Conservation (phyloP, 2,329 filamentous ascomycete genomes). For the Dothideomycetidae sp. region DNA sequence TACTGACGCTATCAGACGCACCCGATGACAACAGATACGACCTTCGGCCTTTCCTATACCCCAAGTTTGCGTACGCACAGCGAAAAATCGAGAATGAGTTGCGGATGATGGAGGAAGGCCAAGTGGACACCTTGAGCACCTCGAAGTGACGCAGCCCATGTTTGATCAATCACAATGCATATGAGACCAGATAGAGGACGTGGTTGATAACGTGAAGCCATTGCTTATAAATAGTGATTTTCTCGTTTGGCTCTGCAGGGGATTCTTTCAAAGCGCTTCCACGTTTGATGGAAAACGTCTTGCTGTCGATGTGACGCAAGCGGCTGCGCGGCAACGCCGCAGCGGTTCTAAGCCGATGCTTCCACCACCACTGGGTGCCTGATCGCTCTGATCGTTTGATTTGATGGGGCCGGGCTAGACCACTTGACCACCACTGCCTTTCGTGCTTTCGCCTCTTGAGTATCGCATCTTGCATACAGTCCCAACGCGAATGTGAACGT, state of each 20-base stretch:
- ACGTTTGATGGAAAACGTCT: too few relatives aligned
- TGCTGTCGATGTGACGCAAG: not conserved
- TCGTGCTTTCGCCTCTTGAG: not conserved
- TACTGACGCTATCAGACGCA: slow-evolving; percentile 11
- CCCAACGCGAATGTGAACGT: slow-evolving; percentile 6
- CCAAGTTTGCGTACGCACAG: slow-evolving; percentile 32
- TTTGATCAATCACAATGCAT: too few relatives aligned
- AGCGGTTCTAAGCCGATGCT: not conserved
- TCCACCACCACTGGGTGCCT: not conserved
- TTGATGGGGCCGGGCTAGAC: too few relatives aligned
- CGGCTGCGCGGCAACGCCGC: not conserved
- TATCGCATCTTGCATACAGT: not conserved
- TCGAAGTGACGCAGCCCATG: too few relatives aligned
- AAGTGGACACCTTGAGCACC: slow-evolving; percentile 9
- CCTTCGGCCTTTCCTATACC: slow-evolving; percentile 40
- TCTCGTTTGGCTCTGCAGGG: too few relatives aligned
- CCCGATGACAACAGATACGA: slow-evolving; percentile 41
- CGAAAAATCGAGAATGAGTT: slow-evolving; percentile 36
- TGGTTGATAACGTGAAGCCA: too few relatives aligned
- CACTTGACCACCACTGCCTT: not conserved
- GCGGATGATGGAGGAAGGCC: slow-evolving; percentile 27
- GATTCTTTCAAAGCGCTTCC: too few relatives aligned
- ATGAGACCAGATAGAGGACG: too few relatives aligned
- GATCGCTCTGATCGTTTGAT: not conserved
- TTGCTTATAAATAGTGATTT: too few relatives aligned